Percentiles rank a stretch among this genome's conserved stretches.
Evolutionary conservation across 306 rosid species (phyloP).

Genomic region (Lithocarpus polystachyus): DNA sequence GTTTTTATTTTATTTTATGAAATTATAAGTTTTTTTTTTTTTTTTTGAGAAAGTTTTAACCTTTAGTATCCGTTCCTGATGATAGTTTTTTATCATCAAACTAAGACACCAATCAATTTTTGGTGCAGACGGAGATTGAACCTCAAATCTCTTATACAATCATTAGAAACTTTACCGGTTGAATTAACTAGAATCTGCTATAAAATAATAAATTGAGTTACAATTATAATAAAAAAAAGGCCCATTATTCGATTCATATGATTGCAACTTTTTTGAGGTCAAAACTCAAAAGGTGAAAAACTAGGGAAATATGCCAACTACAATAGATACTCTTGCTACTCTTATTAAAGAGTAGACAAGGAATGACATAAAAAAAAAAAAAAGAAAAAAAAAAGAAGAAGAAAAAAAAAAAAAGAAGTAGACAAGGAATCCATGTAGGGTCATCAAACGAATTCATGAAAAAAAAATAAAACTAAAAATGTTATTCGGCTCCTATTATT

Average conservation of each 20-base stretch:
- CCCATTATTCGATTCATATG: background rate
- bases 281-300: background rate
- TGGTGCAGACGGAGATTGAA: rapidly evolving
- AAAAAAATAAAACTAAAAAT: constrained; percentile 36
- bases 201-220: too few species aligned
- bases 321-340: background rate
- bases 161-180: rapidly evolving
- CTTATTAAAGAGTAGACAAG: background rate
- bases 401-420: background rate
- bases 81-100: too few species aligned
- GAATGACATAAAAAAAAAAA: background rate
- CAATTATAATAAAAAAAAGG: too few species aligned
- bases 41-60: too few species aligned
- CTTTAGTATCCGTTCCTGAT: rapidly evolving
- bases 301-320: background rate
- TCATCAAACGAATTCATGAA: constrained; percentile 27
- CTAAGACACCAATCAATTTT: too few species aligned
- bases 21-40: too few species aligned
- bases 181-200: too few species aligned
- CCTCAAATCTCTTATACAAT: too few species aligned
- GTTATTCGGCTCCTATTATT: constrained; percentile 27
- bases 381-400: too few species aligned
- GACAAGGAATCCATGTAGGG: constrained; percentile 26
- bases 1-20: too few species aligned
- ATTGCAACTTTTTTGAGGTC: background rate